Evolutionary conservation across 352 stramenopile species (phyloP).

Genomic region (Phytophthora fragariaefolia): DNA sequence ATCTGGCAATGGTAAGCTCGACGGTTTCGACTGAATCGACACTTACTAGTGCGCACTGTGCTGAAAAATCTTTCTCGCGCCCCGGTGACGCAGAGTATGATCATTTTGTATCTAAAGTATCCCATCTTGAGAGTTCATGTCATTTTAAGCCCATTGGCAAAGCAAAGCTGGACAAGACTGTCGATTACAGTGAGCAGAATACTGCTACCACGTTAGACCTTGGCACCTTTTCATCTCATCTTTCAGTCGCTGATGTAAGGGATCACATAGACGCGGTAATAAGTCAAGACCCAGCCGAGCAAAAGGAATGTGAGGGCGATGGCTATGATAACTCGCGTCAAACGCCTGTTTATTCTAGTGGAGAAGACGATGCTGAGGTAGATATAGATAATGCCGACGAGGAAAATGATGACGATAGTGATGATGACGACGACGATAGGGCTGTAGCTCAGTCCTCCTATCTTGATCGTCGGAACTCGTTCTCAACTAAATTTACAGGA

Average conservation of each 20-base stretch:
- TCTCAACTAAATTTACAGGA: slow-evolving; percentile 18
- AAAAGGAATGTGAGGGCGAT: slow-evolving; percentile 5
- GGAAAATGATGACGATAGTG: slow-evolving; percentile 56
- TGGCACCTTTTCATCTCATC: neutral
- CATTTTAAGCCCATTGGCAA: slow-evolving; percentile 36
- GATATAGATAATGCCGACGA: slow-evolving; percentile 30
- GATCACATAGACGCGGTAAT: neutral
- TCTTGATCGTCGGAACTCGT: slow-evolving; percentile 3
- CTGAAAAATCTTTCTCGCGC: slow-evolving; percentile 1
- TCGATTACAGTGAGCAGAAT: neutral
- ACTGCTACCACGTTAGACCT: neutral
- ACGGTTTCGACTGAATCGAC: neutral
- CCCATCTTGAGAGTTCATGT: slow-evolving; percentile 37
- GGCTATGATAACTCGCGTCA: neutral
- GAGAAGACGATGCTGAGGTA: slow-evolving; percentile 17
- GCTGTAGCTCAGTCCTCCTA: slow-evolving; percentile 1
- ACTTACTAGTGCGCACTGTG: neutral
- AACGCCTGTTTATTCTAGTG: slow-evolving; percentile 19
- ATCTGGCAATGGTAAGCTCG: slow-evolving; percentile 2
- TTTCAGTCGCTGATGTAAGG: neutral
- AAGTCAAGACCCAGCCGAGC: slow-evolving; percentile 2
- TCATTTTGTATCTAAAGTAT: slow-evolving; percentile 39
- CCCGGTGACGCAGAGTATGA: slow-evolving; percentile 46
- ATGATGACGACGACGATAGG: slow-evolving; percentile 37
- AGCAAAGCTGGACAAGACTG: neutral